phyloP scores from a whole-genome alignment of 2,329 filamentous ascomycete species.

The Exophiala sp. region DNA sequence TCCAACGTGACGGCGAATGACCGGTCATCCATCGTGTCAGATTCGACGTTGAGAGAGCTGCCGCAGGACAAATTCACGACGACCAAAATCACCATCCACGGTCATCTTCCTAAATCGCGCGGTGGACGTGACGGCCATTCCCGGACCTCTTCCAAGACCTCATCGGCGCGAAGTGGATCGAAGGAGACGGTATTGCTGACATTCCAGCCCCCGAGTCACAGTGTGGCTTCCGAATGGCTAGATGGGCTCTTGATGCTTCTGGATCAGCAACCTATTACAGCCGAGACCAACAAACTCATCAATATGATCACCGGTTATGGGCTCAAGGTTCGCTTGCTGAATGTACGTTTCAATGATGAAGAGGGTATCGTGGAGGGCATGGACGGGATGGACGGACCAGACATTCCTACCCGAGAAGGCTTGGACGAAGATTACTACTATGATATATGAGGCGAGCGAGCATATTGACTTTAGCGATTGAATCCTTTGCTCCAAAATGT shows the following conservation, averaged over 20 bases:
- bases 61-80: constrained; percentile 43
- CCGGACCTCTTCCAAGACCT: constrained; percentile 29
- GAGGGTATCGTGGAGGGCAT: constrained; percentile 57
- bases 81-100: constrained; percentile 90
- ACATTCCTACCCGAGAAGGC: constrained; percentile 74
- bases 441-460: constrained; percentile 42
- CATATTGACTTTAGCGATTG: neutral
- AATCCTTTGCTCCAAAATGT: neutral
- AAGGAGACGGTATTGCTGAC: constrained; percentile 72
- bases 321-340: constrained; percentile 83
- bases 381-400: constrained; percentile 49
- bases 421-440: constrained; percentile 93
- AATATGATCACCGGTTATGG: constrained; percentile 83
- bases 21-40: constrained; percentile 20
- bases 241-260: constrained; percentile 92
- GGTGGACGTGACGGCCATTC: constrained; percentile 32
- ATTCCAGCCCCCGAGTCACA: constrained; percentile 74
- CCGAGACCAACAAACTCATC: constrained; percentile 86
- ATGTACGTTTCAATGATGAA: constrained; percentile 80
- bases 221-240: constrained; percentile 88
- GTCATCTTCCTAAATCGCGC: constrained; percentile 47
- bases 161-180: constrained; percentile 27
- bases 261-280: constrained; percentile 92
- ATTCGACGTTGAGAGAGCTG: constrained; percentile 20
- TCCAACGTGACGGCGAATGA: constrained; percentile 71